A percentile compares a stretch with the other conserved stretches of the same genome.
Evolutionary conservation across 495 filamentous ascomycete genomes (phyloP).

Genomic region (Hypoxylon cercidicola): DNA sequence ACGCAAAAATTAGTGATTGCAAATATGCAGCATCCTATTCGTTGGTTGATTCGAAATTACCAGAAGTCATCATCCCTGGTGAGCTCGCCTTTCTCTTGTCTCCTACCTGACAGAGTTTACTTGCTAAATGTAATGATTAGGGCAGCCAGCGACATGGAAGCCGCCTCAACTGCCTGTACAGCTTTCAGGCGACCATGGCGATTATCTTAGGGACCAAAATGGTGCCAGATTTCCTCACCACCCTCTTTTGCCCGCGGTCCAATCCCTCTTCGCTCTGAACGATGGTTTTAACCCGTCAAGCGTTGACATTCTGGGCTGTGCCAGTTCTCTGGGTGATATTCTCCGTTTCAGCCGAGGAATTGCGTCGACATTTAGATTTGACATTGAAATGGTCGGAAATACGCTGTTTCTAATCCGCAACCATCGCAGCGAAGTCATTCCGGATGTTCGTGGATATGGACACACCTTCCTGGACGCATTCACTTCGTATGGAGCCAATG

Average conservation of each 20-base stretch:
- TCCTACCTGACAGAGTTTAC: not conserved
- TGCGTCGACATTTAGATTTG: constrained; percentile 63
- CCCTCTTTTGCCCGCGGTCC: constrained; percentile 68
- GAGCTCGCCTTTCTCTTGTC: constrained; percentile 4
- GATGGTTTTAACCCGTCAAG: constrained; percentile 38
- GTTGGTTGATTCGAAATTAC: constrained; percentile 50
- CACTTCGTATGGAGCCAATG: constrained; percentile 65
- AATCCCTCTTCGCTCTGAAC: constrained; percentile 48
- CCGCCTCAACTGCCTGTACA: constrained; percentile 52
- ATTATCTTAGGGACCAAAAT: constrained; percentile 71
- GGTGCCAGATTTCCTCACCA: constrained; percentile 61
- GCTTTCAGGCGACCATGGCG: constrained; percentile 62
- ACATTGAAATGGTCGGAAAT: constrained; percentile 66
- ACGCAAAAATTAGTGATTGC: constrained; percentile 39
- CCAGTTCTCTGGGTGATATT: constrained; percentile 67
- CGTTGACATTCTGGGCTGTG: constrained; percentile 70
- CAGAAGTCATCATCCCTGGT: constrained; percentile 65
- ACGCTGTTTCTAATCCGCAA: constrained; percentile 73
- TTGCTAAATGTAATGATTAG: constrained; percentile 46
- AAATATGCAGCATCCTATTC: constrained; percentile 64
- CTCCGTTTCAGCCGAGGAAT: constrained; percentile 62
- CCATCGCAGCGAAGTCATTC: constrained; percentile 62
- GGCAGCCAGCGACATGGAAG: constrained; percentile 68
- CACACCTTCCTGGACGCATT: constrained; percentile 73
- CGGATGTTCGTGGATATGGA: constrained; percentile 66